Evolutionary conservation across 345 rosid genomes (phyloP).

Genomic region (Sisymbrium irio): DNA sequence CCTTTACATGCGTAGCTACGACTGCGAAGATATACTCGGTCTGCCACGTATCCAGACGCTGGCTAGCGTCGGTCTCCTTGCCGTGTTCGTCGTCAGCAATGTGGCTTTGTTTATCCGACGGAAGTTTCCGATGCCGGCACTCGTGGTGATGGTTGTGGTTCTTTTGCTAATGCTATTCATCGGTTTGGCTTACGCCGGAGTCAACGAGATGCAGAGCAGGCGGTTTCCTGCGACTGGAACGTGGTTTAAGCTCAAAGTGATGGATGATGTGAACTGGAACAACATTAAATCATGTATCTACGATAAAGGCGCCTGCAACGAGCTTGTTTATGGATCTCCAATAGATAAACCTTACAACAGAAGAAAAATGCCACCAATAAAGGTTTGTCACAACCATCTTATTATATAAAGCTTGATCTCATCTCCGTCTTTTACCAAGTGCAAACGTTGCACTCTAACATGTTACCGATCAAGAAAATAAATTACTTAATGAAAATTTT

Average conservation of each 20-base stretch:
- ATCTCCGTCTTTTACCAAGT: neutral
- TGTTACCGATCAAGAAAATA: neutral
- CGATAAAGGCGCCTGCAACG: conserved; percentile 45
- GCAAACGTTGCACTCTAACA: neutral
- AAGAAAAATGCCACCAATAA: conserved; percentile 47
- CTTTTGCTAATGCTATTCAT: conserved; percentile 51
- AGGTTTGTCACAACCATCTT: conserved; percentile 50
- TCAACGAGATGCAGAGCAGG: conserved; percentile 48
- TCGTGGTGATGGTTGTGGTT: conserved; percentile 51
- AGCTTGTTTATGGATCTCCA: conserved; percentile 24
- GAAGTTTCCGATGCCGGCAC: conserved; percentile 47
- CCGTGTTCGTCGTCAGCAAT: conserved; percentile 46
- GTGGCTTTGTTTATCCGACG: conserved; percentile 39
- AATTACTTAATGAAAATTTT: neutral
- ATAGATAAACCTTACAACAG: conserved; percentile 36
- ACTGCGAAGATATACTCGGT: conserved; percentile 60
- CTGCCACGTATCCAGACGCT: conserved; percentile 54
- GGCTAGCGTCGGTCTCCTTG: conserved; percentile 46
- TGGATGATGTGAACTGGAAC: conserved; percentile 46
- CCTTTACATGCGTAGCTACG: conserved; percentile 67
- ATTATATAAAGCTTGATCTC: neutral
- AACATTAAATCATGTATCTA: conserved; percentile 63
- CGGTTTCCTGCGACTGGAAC: conserved; percentile 49
- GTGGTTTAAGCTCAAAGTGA: conserved; percentile 57
- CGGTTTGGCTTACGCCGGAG: conserved; percentile 62